Base-by-base conservation (phyloP, 164 flowering plant genomes). In the Tetracentron sinense region DNA sequence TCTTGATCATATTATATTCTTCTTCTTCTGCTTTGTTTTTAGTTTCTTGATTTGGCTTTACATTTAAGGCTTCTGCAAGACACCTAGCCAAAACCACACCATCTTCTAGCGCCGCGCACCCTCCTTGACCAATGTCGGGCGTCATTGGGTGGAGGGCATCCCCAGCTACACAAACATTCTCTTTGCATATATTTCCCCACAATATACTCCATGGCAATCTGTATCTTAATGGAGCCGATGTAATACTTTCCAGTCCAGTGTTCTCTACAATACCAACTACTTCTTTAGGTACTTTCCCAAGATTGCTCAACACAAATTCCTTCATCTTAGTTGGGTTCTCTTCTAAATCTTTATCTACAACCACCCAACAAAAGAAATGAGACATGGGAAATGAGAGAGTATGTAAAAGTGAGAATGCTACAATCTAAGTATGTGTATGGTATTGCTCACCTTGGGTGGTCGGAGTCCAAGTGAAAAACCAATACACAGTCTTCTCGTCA, bases 141-240 rank as follows among this genome's bases (percentile, higher is more conserved):
- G 74, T 82, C 83, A 79, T 81, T 26, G 78, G 75, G 60, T 74
- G 84, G 26, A 71, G 52, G 2, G 81, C 81, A n/a, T n/a, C n/a
- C 1, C 87, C 87, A 0, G 81, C 81, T 15, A 81, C 74, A 56
- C 78, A 77, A 0, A 76, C 78, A 66, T 71, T 76, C 20, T 64
- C 82, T 47, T 69, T 76, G 58, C 68, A 60, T 30, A 79, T 79
- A 56, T 74, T 68, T 23, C 77, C 79, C 75, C 72, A 76, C 0
- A 79, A 30, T 7, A 81, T 0, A 27, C 74, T 73, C 81, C 77
- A 76, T 33, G 83, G 88, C 11, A 23, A 56, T 27, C 88, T 69
- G 23, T 57, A 65, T 47, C 67, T 63, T 42, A 83, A 46, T 38
- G 68, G 78, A 26, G 82, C 38, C 19, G 63, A 31, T 38, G 49